phyloP scores from a whole-genome alignment of 179 eudicot genomes.

The Silene coronaria region DNA sequence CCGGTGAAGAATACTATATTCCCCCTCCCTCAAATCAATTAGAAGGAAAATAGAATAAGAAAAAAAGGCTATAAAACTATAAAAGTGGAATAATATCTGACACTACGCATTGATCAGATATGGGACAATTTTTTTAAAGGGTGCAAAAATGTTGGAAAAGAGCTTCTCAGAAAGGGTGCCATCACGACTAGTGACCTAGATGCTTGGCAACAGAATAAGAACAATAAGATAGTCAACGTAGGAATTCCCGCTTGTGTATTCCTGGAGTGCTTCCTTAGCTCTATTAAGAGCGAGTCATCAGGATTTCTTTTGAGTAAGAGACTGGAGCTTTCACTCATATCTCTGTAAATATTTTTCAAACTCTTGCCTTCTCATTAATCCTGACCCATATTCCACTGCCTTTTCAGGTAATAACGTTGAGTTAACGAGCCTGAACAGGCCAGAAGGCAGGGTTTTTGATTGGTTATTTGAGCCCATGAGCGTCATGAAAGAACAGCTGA shows the following conservation, averaged over 20 bases:
- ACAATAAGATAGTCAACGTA: slow-evolving; percentile 30
- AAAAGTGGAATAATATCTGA: background rate
- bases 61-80: background rate
- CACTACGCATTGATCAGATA: slow-evolving; percentile 21
- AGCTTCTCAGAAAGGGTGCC: slow-evolving; percentile 30
- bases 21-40: too few relatives aligned
- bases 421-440: slow-evolving; percentile 31
- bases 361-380: background rate
- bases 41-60: background rate
- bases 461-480: slow-evolving; percentile 37
- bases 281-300: slow-evolving; percentile 27
- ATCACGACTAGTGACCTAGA: slow-evolving; percentile 25
- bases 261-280: slow-evolving; percentile 32
- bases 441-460: slow-evolving; percentile 34
- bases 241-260: slow-evolving; percentile 34
- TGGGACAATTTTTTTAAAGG: slow-evolving; percentile 35
- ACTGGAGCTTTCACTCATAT: background rate
- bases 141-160: slow-evolving; percentile 24
- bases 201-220: slow-evolving; percentile 31
- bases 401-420: slow-evolving; percentile 27
- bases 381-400: background rate
- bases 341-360: background rate
- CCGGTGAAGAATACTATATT: background rate
- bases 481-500: slow-evolving; percentile 34
- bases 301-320: slow-evolving; percentile 35